Evolutionary conservation across 805 yeast genomes (phyloP).

Genomic region (Barnettozyma wickerhamii): DNA sequence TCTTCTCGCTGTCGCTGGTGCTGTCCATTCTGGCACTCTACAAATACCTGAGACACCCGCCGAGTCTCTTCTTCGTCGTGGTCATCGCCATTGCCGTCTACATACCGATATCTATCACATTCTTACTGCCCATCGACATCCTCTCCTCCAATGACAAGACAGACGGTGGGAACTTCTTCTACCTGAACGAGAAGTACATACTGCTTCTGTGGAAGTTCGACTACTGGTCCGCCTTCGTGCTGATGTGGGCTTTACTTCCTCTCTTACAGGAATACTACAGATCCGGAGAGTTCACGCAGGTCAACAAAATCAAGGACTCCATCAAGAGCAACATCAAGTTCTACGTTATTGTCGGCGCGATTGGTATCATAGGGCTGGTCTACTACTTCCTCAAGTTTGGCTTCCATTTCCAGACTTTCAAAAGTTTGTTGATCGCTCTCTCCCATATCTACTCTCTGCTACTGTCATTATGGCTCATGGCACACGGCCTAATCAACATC

Average conservation of each 20-base stretch:
- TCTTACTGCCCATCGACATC: constrained; percentile 71
- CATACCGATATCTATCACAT: constrained; percentile 71
- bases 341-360: constrained; percentile 51
- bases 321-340: constrained; percentile 51
- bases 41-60: constrained; percentile 20
- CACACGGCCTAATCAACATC: constrained; percentile 69
- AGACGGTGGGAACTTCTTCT: constrained; percentile 33
- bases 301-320: constrained; percentile 50
- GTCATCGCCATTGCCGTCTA: constrained; percentile 52
- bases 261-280: constrained; percentile 67
- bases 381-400: constrained; percentile 58
- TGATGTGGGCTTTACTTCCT: constrained; percentile 78
- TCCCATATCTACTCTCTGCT: constrained; percentile 75
- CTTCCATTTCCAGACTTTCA: constrained; percentile 49
- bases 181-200: constrained; percentile 43
- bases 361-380: constrained; percentile 49
- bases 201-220: constrained; percentile 66
- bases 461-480: constrained; percentile 78
- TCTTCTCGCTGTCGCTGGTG: constrained; percentile 17
- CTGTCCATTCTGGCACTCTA: constrained; percentile 18
- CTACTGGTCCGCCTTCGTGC: constrained; percentile 76
- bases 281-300: constrained; percentile 57
- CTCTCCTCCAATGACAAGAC: constrained; percentile 41
- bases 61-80: constrained; percentile 18
- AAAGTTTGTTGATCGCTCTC: constrained; percentile 65